Percentiles rank a stretch among this genome's conserved stretches.
Evolutionary conservation across 2,329 filamentous ascomycete species (phyloP).

Genomic region (Microsporum ferrugineum): DNA sequence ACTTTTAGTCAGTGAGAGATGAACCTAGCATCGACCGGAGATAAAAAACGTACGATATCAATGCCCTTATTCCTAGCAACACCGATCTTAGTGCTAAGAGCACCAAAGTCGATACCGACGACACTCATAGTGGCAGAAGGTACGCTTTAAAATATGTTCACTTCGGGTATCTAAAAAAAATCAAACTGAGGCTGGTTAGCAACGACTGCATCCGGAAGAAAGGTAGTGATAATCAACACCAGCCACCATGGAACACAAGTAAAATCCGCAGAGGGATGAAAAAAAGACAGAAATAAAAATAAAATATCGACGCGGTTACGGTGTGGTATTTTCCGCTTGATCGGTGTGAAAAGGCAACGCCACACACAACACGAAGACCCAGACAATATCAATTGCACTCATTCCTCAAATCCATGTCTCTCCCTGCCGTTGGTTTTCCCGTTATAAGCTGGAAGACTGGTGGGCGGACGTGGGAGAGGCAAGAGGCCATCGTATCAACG

Average conservation of each 20-base stretch:
- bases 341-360: neutral
- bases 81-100: slow-evolving; percentile 91
- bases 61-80: slow-evolving; percentile 97
- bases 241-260: neutral
- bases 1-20: slow-evolving; percentile 15
- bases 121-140: slow-evolving; percentile 44
- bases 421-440: neutral
- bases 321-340: neutral
- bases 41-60: slow-evolving; percentile 69
- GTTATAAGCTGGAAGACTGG: neutral
- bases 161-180: neutral
- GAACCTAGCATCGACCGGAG: slow-evolving; percentile 13
- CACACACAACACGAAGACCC: neutral
- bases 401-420: neutral
- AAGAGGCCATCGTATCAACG: neutral
- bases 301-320: neutral
- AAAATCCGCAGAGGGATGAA: neutral
- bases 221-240: neutral
- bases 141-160: neutral
- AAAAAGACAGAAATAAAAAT: neutral
- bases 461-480: neutral
- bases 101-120: slow-evolving; percentile 85
- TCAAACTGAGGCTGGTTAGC: neutral
- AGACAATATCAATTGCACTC: neutral
- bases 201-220: neutral